These are phyloP conservation scores for Pythium diclinum DNA, from an alignment of 352 stramenopile genomes.

Conservation along the genomic window DNA sequence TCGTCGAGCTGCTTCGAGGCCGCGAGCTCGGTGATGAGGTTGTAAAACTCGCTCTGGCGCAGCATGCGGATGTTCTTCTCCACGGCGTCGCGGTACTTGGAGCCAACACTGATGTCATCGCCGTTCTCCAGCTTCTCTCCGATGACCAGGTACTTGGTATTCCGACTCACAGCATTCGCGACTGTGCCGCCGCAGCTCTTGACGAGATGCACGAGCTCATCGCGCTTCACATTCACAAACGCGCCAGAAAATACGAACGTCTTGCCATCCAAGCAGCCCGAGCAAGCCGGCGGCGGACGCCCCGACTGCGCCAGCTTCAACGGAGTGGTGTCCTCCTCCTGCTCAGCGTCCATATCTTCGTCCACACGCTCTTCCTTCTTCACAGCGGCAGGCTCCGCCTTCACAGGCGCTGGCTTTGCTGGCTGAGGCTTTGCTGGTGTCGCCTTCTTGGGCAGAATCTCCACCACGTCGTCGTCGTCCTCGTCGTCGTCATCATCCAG, in stretches of 20 bases:
- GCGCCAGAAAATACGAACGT: constrained; percentile 79
- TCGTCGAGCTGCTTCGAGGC: constrained; percentile 61
- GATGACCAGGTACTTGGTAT: constrained; percentile 77
- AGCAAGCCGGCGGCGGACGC: constrained; percentile 49
- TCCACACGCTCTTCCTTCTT: constrained; percentile 12
- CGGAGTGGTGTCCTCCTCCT: constrained; percentile 17
- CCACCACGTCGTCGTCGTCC: constrained; percentile 14
- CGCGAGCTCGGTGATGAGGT: constrained; percentile 71
- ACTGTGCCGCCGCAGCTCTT: constrained; percentile 76
- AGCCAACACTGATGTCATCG: constrained; percentile 43
- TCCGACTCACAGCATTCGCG: constrained; percentile 54
- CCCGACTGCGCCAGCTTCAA: constrained; percentile 31
- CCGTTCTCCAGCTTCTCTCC: constrained; percentile 66
- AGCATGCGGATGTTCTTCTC: constrained; percentile 82
- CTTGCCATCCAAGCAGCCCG: constrained; percentile 71
- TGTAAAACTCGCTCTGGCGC: constrained; percentile 87
- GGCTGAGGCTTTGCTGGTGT: neutral
- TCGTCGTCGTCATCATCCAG: constrained; percentile 32
- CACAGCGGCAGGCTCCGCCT: neutral
- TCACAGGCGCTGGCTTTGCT: neutral
- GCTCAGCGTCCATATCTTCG: constrained; percentile 1
- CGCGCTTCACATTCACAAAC: constrained; percentile 49
- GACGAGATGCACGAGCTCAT: constrained; percentile 71
- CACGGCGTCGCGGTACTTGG: constrained; percentile 91
- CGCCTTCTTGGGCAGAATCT: constrained; percentile 18